Evolutionary conservation across 106 monocot genomes (phyloP).

Genomic region (Hemerocallis citrina): DNA sequence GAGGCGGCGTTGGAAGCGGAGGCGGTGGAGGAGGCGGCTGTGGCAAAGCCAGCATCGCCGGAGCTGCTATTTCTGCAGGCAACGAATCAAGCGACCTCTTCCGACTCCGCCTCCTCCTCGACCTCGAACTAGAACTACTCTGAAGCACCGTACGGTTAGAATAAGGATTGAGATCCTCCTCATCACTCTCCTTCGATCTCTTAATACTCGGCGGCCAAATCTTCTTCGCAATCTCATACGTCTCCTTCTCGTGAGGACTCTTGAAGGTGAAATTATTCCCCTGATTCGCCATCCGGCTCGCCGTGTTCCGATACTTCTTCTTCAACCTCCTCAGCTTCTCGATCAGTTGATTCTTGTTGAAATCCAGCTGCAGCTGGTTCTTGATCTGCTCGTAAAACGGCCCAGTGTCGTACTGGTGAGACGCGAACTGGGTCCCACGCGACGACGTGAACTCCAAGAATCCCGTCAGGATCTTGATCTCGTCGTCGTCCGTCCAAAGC

Average conservation of each 20-base stretch:
- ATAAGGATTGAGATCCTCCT: conserved; percentile 17
- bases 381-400: conserved; percentile 98
- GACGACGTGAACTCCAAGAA: conserved; percentile 82
- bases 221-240: conserved; percentile 70
- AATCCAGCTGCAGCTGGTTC: conserved; percentile 71
- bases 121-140: background rate
- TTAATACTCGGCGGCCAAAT: conserved; percentile 60
- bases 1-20: background rate
- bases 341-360: conserved; percentile 92
- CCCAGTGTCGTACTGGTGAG: conserved; percentile 93
- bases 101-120: conserved; percentile 9
- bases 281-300: conserved; percentile 33
- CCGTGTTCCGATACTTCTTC: conserved; percentile 90
- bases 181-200: conserved; percentile 25
- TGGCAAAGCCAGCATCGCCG: background rate
- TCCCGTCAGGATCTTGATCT: conserved; percentile 69
- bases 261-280: conserved; percentile 59
- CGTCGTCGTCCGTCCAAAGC: conserved; percentile 94
- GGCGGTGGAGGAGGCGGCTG: background rate
- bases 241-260: conserved; percentile 70
- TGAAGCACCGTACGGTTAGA: background rate
- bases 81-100: conserved; percentile 13
- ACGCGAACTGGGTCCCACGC: conserved; percentile 67
- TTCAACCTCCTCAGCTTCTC: conserved; percentile 95
- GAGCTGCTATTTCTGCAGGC: no score